phyloP scores from a whole-genome alignment of 2,329 filamentous ascomycete genomes.

The Coniella vitis region DNA sequence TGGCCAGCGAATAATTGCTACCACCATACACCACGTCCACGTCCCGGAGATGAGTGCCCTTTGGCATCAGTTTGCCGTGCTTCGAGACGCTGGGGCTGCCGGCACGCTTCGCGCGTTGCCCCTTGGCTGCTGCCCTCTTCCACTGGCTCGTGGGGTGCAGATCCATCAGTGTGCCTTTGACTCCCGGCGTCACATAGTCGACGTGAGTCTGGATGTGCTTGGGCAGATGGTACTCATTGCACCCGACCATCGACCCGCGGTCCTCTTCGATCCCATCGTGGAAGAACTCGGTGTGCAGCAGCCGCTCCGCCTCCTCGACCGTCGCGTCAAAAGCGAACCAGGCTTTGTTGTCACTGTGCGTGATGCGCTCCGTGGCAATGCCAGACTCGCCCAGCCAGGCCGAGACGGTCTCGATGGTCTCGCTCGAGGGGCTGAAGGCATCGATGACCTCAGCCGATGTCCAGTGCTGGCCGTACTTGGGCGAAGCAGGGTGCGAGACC shows the following conservation, averaged over 20 bases:
- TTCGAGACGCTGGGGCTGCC: background rate
- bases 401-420: slow-evolving; percentile 26
- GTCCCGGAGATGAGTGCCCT: background rate
- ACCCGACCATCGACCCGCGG: slow-evolving; percentile 19
- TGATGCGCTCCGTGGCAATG: slow-evolving; percentile 17
- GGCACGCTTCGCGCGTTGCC: background rate
- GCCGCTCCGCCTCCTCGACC: slow-evolving; percentile 20
- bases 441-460: slow-evolving; percentile 29
- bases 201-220: slow-evolving; percentile 17
- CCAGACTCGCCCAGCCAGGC: slow-evolving; percentile 28
- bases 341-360: slow-evolving; percentile 10
- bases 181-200: slow-evolving; percentile 17
- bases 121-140: background rate
- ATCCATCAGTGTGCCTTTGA: background rate
- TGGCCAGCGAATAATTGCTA: slow-evolving; percentile 12
- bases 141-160: background rate
- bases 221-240: slow-evolving; percentile 16
- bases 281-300: slow-evolving; percentile 21
- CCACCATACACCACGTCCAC: background rate
- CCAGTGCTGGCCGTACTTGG: slow-evolving; percentile 26
- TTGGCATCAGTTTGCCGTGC: slow-evolving; percentile 1
- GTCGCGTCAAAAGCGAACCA: slow-evolving; percentile 24
- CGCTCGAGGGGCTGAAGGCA: slow-evolving; percentile 29
- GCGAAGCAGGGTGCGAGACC: slow-evolving; percentile 6
- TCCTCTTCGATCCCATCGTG: slow-evolving; percentile 21